Evolutionary conservation across 78 protist genomes (phyloP), one percentile per base, ranked within the genome.

Genomic region (Acrasis kona): DNA sequence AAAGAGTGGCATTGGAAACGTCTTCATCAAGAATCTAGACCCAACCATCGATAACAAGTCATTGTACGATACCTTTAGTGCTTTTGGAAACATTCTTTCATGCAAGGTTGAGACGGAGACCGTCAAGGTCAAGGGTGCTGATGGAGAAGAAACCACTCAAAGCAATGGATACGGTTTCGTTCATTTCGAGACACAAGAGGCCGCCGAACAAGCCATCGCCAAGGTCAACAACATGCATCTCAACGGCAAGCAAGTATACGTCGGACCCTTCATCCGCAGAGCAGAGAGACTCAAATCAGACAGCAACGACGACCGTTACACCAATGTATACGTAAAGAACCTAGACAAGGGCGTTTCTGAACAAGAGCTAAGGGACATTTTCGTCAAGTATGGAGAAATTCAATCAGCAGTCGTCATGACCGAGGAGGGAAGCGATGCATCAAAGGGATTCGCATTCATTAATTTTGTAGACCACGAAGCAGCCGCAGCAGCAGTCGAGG

Each of bases 21-120:
- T 97, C 67, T 97, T 95, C 85, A 87, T 97, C 88, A 94, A 93
- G 87, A 91, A 92, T 89, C 84, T 97, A 39, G 95, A 84, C 71
- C 68, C 65, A 69, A 38, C 72, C 10, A 88, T 95, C 70, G 96
- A 92, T 86, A 81, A 87, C 82, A 84, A 89, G 65, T 81, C 92
- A 9, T 82, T 96, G 7, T 64, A 85, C 81, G 98, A 96, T 72
- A 87, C 96, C 8, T 94, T 96, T 92, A 29, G 4, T 2, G 57
- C 75, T 32, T 89, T 86, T 39, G 94, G 94, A 57, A 66, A 76
- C 72, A 90, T 90, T 76, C 61, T 84, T 6, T 84, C 89, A 10
- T 84, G 88, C 79, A 90, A 87, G 79, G 83, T 89, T 6, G 69
- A 77, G 10, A 42, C 38, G 19, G 79, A 19, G 19, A n/a, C 68